Percentiles rank a stretch among this genome's conserved stretches.
These are phyloP conservation scores for Kodamaea laetipori DNA, from an alignment of 805 yeast genomes.

Conservation along the genomic window DNA sequence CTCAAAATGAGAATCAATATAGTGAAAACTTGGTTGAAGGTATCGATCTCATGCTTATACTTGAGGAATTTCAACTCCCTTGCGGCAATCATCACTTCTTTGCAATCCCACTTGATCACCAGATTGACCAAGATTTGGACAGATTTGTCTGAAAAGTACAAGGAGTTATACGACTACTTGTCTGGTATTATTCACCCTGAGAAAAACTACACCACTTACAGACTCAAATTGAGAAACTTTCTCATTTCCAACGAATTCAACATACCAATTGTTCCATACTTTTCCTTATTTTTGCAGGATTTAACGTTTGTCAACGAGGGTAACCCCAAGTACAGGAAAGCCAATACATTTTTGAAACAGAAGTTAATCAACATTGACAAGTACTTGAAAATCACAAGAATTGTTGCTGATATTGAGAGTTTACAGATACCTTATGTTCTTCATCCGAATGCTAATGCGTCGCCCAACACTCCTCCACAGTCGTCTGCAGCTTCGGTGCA, in stretches of 20 bases:
- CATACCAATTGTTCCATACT: slow-evolving; percentile 74
- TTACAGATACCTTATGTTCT: slow-evolving; percentile 61
- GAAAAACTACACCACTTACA: slow-evolving; percentile 68
- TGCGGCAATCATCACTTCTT: slow-evolving; percentile 75
- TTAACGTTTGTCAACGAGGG: slow-evolving; percentile 81
- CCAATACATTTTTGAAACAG: slow-evolving; percentile 56
- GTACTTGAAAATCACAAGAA: slow-evolving; percentile 64
- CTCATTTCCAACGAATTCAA: slow-evolving; percentile 49
- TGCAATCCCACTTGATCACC: slow-evolving; percentile 71
- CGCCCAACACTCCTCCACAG: slow-evolving; percentile 4
- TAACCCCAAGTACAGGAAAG: slow-evolving; percentile 66
- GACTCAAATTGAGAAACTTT: slow-evolving; percentile 61
- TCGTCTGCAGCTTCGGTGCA: slow-evolving; percentile 8
- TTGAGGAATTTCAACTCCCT: slow-evolving; percentile 75
- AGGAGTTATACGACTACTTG: slow-evolving; percentile 62
- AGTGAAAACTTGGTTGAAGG: slow-evolving; percentile 70
- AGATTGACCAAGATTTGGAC: slow-evolving; percentile 64
- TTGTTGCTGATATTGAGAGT: slow-evolving; percentile 65
- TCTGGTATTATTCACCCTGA: slow-evolving; percentile 73
- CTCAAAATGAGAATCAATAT: slow-evolving; percentile 54
- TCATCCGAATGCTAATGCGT: not conserved
- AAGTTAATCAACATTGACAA: slow-evolving; percentile 74
- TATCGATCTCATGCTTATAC: slow-evolving; percentile 71
- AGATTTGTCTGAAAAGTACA: slow-evolving; percentile 58
- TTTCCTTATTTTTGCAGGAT: slow-evolving; percentile 74